Evolutionary conservation across 78 protist species (phyloP), one percentile per base, ranked within the genome.

Genomic region (Cavenderia fasciculata): DNA sequence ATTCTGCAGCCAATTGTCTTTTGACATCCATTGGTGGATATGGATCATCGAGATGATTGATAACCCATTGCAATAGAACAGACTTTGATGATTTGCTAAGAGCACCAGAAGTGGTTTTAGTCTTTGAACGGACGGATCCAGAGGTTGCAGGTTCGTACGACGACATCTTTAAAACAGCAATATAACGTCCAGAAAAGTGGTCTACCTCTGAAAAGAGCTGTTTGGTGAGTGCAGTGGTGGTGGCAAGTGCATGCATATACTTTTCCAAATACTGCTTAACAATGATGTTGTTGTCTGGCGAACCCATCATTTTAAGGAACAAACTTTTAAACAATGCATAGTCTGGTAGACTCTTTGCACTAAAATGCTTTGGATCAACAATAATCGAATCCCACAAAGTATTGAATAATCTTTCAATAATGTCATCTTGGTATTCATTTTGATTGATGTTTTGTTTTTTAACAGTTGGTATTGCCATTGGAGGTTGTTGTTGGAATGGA

Each of bases 1-100:
- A 94, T 25, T 1, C 47, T n/a, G 36, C 77, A 16, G 76, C 27
- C 1, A 96, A 62, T 1, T 68, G 40, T 31, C 66, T 74, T 65
- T 96, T 96, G 38, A 93, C 95, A 4, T 90, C 89, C 46, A 93
- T 93, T 8, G 95, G 72, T 8, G 97, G 97, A 70, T 96, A 96
- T 6, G 97, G 97, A 21, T 94, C 89, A 38, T 36, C 44, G 16
- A 92, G n/a, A 59, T 95, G 92, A 43, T 38, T 29, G 7, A 92
- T 87, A 3, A 95, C 52, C 96, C 96, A 95, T 14, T 71, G 49
- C 1, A 40, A 34, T 3, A 82, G 29, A 7, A 82, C 72, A 0
- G 21, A 36, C 27, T 38, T 61, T 6, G 89, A 47, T 0, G 51
- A 69, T 23, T 63, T 63, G 51, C 51, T 19, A 34, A 63, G 72